Evolutionary conservation across 225 moss, liverwort and hornwort species (phyloP).

Genomic region (Sphagnum contortum): DNA sequence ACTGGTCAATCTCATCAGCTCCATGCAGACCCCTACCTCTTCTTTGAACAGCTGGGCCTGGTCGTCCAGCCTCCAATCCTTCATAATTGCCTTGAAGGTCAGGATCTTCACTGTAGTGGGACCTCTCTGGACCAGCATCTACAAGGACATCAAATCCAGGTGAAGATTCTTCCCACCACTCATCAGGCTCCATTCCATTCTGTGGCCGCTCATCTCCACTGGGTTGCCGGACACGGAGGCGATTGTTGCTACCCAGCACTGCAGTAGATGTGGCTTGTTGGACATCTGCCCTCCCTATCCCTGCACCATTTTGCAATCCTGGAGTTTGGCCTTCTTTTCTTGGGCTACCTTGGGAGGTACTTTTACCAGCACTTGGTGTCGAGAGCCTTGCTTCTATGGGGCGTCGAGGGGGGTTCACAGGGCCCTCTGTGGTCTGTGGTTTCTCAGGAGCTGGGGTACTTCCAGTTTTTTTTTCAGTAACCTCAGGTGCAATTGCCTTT

Average conservation of each 20-base stretch:
- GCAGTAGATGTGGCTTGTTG: constrained; percentile 12
- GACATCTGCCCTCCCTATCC: constrained; percentile 40
- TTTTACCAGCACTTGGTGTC: constrained; percentile 7
- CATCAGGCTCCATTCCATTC: constrained; percentile 47
- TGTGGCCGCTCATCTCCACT: constrained; percentile 47
- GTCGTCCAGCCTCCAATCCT: constrained; percentile 34
- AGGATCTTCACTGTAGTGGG: constrained; percentile 44
- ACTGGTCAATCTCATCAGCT: constrained; percentile 36
- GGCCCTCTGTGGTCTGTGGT: constrained; percentile 4
- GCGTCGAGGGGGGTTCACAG: too few species aligned
- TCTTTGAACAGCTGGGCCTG: constrained; percentile 22
- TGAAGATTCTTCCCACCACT: constrained; percentile 68
- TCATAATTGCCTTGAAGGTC: constrained; percentile 32
- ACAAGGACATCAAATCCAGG: constrained; percentile 73
- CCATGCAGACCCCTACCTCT: constrained; percentile 28
- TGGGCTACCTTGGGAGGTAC: constrained; percentile 6
- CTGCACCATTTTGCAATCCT: constrained; percentile 36
- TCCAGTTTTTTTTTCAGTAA: constrained; percentile 15
- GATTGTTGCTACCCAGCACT: constrained; percentile 19
- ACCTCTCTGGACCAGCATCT: constrained; percentile 51
- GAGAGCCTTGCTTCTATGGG: constrained; percentile 16
- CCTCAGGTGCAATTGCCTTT: constrained; percentile 7
- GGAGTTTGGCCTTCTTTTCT: constrained; percentile 32
- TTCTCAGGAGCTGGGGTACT: constrained; percentile 12
- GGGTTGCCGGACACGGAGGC: constrained; percentile 36